Conservation (phyloP, 2,329 filamentous ascomycete species). For the Nemania sp. region DNA sequence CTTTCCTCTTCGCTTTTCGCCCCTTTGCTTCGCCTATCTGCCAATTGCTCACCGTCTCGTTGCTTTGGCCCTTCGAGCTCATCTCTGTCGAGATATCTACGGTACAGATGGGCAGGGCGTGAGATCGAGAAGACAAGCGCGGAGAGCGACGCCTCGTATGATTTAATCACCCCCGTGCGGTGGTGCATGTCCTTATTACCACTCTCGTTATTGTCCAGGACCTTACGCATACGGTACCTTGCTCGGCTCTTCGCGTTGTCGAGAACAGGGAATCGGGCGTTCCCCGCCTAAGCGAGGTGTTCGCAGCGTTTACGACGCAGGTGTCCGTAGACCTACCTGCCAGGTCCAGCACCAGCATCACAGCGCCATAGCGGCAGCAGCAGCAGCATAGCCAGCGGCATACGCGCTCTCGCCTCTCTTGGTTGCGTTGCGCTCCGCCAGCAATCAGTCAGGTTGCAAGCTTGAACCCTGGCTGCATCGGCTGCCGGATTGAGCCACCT, state of each 20-base stretch:
- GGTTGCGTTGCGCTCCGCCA: slow-evolving; percentile 20
- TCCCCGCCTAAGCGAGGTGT: slow-evolving; percentile 25
- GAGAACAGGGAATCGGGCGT: slow-evolving; percentile 15
- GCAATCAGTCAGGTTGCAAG: slow-evolving; percentile 13
- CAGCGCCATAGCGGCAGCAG: no score
- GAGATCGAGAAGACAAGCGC: not conserved
- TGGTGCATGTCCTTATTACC: no score
- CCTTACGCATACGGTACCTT: not conserved
- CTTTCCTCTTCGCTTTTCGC: not conserved
- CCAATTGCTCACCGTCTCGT: not conserved
- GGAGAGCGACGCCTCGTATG: no score
- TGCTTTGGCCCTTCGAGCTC: not conserved
- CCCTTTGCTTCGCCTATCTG: not conserved
- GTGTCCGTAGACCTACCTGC: slow-evolving; percentile 5
- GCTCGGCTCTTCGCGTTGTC: slow-evolving; percentile 18
- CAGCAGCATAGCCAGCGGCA: no score
- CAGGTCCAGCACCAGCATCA: not conserved
- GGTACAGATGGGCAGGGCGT: not conserved
- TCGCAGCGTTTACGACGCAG: slow-evolving; percentile 18
- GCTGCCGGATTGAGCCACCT: slow-evolving; percentile 23
- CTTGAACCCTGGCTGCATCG: slow-evolving; percentile 24
- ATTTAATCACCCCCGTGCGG: no score
- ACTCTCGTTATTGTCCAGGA: not conserved
- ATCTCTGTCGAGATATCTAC: no score
- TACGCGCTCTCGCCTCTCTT: slow-evolving; percentile 14